Evolutionary conservation across 345 rosid species (phyloP).

Genomic region (Bruguiera gymnorhiza): DNA sequence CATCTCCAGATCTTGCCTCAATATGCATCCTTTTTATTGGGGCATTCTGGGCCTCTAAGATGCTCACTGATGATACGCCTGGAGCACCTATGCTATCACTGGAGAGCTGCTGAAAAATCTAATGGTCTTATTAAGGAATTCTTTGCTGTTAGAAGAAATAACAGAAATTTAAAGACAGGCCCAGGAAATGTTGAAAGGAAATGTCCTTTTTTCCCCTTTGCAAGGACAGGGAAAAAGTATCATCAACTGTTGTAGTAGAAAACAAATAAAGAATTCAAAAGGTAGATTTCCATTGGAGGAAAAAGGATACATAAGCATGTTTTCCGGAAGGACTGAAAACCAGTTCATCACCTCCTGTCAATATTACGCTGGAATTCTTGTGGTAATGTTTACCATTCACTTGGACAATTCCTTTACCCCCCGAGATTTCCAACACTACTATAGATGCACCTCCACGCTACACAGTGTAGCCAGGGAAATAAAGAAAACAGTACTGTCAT

Average conservation of each 20-base stretch:
- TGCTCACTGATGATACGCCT: constrained; percentile 50
- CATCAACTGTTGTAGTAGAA: not conserved
- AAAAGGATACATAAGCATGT: constrained; percentile 96
- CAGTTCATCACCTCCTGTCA: constrained; percentile 92
- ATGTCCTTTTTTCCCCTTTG: not conserved
- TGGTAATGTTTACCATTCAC: constrained; percentile 69
- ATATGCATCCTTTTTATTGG: constrained; percentile 65
- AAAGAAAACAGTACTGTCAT: not conserved
- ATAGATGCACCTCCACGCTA: constrained; percentile 66
- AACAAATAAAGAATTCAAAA: not conserved
- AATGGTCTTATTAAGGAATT: constrained; percentile 43
- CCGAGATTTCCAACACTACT: constrained; percentile 66
- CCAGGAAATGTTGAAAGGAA: not conserved
- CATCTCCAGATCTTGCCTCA: constrained; percentile 79
- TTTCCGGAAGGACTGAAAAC: constrained; percentile 62
- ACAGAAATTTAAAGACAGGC: constrained; percentile 9
- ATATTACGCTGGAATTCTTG: constrained; percentile 42
- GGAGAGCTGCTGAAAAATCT: constrained; percentile 87
- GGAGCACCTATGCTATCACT: constrained; percentile 60
- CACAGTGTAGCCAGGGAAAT: not conserved
- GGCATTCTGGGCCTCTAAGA: constrained; percentile 71
- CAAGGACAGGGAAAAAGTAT: not conserved
- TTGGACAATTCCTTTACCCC: constrained; percentile 77
- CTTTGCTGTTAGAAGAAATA: constrained; percentile 4
- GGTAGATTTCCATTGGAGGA: not conserved